Evolutionary conservation across 2,329 filamentous ascomycete species (phyloP), one percentile per base, ranked within the genome.

Genomic region (Talaromyces sp.): DNA sequence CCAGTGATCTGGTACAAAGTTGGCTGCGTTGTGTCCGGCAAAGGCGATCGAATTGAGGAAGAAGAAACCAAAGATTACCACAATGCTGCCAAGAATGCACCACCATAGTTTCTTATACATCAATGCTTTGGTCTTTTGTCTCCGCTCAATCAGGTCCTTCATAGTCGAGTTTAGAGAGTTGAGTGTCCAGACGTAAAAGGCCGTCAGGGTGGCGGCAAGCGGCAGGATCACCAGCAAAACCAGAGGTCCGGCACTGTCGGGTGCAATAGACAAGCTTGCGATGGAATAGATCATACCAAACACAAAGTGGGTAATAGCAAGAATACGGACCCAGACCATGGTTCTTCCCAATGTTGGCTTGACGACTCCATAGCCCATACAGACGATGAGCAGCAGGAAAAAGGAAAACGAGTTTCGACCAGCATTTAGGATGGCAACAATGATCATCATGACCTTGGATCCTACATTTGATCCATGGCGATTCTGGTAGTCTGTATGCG

Each of bases 21-120:
- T 90, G 0, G 91, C 91, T 66, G 93, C 89, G 55, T 85, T 86
- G 55, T 88, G 87, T 12, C 92, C 93, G 56, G 93, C 94, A 74
- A 99, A 96, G 0, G 91, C 92, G 77, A 97, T 92, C 68, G 91
- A 96, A 82, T 97, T 98, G 81, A 98, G 88, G 82, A 99, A 98
- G 83, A 99, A 97, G 81, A 99, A 99, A 61, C 84, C 92, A 69
- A 99, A 99, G 68, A 98, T 97, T 68, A 98, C 91, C 56, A 98
- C 80, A 73, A 99, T 96, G 74, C 90, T 96, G 65, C 86, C 82
- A 53, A 99, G 83, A 63, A 99, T 96, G 75, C 92, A 94, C 93
- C 93, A 99, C 93, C 96, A 99, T 14, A 99, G 86, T 76, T 96
- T 96, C 79, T 90, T 93, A 79, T 98, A 99, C 96, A 99, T 99